Percentiles rank a stretch among this genome's conserved stretches.
Evolutionary conservation across 164 flowering plant species (phyloP).

Genomic region (Echeveria elegans): DNA sequence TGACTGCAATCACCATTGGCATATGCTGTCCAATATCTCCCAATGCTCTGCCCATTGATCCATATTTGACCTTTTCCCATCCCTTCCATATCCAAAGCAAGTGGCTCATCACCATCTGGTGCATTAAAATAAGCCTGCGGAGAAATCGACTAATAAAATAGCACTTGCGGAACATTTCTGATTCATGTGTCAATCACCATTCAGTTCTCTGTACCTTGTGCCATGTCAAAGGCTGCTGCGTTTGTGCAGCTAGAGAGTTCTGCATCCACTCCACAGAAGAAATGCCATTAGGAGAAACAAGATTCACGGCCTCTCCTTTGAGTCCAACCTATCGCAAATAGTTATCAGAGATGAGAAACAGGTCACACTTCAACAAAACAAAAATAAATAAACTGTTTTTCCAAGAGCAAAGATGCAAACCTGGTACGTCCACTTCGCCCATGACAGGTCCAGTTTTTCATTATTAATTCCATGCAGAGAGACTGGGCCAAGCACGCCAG

Average conservation of each 20-base stretch:
- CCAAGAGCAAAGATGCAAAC: conserved; percentile 12
- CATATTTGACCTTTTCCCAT: conserved; percentile 96
- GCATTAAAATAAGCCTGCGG: conserved; percentile 61
- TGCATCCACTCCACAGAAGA: conserved; percentile 38
- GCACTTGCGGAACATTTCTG: background rate
- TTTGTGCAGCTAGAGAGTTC: conserved; percentile 26
- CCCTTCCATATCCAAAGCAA: conserved; percentile 79
- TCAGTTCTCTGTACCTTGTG: conserved; percentile 25
- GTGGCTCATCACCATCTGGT: conserved; percentile 78
- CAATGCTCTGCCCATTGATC: conserved; percentile 85
- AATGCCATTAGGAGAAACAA: conserved; percentile 29
- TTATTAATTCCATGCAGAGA: conserved; percentile 34
- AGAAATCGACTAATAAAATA: conserved; percentile 1
- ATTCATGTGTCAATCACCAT: background rate
- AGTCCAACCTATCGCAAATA: conserved; percentile 33
- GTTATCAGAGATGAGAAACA: conserved; percentile 3
- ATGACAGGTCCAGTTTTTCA: conserved; percentile 38
- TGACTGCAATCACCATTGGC: conserved; percentile 55
- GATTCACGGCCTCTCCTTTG: conserved; percentile 45
- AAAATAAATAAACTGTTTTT: background rate
- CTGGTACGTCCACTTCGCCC: conserved; percentile 50
- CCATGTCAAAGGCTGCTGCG: conserved; percentile 41
- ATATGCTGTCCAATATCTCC: conserved; percentile 78
- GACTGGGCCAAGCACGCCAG: conserved; percentile 45
- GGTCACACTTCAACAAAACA: background rate